Conservation (phyloP, 768 basidiomycete genomes). For the Podaxis sp. region DNA sequence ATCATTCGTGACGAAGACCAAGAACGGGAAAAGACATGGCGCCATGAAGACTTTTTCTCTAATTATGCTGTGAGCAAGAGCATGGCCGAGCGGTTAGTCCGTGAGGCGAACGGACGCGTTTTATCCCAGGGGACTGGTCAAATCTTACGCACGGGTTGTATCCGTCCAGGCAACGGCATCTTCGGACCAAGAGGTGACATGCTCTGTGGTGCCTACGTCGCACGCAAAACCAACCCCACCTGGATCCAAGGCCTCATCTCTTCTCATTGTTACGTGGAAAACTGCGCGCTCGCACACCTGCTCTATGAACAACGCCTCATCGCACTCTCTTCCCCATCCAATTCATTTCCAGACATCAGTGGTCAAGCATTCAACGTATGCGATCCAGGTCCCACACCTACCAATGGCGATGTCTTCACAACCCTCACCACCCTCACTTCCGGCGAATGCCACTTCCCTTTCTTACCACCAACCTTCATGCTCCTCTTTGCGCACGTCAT, state of each 20-base stretch:
- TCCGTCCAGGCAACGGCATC: constrained; percentile 77
- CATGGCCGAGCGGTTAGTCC: constrained; percentile 50
- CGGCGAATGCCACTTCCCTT: constrained; percentile 54
- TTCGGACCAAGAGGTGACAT: constrained; percentile 78
- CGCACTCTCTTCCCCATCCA: constrained; percentile 38
- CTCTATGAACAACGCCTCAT: constrained; percentile 71
- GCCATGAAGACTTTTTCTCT: constrained; percentile 66
- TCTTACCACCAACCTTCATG: constrained; percentile 61
- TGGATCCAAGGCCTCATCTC: constrained; percentile 61
- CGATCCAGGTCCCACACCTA: constrained; percentile 62
- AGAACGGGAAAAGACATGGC: constrained; percentile 38
- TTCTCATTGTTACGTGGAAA: constrained; percentile 75
- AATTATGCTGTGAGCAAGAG: constrained; percentile 74
- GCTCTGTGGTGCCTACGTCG: constrained; percentile 61
- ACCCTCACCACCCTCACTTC: constrained; percentile 53
- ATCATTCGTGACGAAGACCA: constrained; percentile 60
- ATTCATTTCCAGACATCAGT: constrained; percentile 58
- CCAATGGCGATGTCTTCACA: constrained; percentile 62
- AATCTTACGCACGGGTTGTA: constrained; percentile 62
- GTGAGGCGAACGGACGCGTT: constrained; percentile 30
- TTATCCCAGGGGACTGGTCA: constrained; percentile 13
- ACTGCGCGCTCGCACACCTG: constrained; percentile 69
- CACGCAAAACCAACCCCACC: constrained; percentile 55
- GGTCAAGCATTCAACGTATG: constrained; percentile 68
- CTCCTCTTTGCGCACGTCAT: constrained; percentile 59